These are phyloP conservation scores for Peziza echinospora DNA, from an alignment of 495 filamentous ascomycete species.

Conservation along the genomic window DNA sequence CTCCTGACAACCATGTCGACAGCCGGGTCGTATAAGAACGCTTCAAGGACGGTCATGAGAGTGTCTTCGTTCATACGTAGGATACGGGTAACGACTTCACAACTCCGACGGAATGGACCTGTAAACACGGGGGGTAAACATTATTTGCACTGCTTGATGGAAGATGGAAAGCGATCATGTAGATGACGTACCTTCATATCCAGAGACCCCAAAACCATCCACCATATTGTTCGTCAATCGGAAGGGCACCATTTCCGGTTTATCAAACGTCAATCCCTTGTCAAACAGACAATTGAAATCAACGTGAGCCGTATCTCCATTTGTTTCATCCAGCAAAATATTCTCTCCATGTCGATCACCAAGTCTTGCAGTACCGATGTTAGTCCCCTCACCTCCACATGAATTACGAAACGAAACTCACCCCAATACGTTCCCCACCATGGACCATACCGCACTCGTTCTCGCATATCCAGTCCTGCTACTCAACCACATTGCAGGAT, in stretches of 20 bases:
- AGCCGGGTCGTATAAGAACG: conserved; percentile 90
- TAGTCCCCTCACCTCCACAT: too few relatives aligned
- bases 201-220: conserved; percentile 82
- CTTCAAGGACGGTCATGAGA: conserved; percentile 87
- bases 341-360: conserved; percentile 98
- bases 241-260: conserved; percentile 92
- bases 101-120: conserved; percentile 77
- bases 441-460: conserved; percentile 91
- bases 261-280: conserved; percentile 88
- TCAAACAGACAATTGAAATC: conserved; percentile 99
- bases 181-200: too few relatives aligned
- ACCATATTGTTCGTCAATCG: conserved; percentile 96
- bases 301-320: conserved; percentile 86
- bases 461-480: conserved; percentile 80
- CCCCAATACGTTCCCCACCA: conserved; percentile 87
- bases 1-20: conserved; percentile 68
- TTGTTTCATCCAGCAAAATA: conserved; percentile 81
- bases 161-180: neutral
- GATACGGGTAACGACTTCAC: conserved; percentile 67
- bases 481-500: conserved; percentile 75
- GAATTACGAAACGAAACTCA: conserved; percentile 18
- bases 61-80: conserved; percentile 82
- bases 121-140: conserved; percentile 23
- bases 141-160: conserved; percentile 4
- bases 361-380: too few relatives aligned